A percentile compares a stretch with the other conserved stretches of the same genome.
Evolutionary conservation across 306 rosid genomes (phyloP).

Genomic region (Potentilla sterilis): DNA sequence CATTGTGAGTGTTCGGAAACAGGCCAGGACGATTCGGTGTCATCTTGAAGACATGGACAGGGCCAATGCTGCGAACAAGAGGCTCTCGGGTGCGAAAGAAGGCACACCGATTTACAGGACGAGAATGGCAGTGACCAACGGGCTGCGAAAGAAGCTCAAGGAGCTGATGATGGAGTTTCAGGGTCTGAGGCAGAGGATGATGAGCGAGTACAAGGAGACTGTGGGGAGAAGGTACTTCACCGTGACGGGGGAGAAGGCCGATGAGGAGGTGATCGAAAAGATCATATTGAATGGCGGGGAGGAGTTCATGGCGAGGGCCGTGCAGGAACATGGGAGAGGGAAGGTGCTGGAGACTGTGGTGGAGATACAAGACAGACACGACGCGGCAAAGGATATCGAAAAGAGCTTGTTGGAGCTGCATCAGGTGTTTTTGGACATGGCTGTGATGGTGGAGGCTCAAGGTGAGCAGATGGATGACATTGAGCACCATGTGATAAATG

Average conservation of each 20-base stretch:
- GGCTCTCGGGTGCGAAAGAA: slow-evolving; percentile 59
- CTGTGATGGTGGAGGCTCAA: slow-evolving; percentile 92
- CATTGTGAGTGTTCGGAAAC: slow-evolving; percentile 52
- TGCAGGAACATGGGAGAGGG: slow-evolving; percentile 74
- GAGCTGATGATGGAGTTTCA: slow-evolving; percentile 94
- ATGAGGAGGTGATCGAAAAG: slow-evolving; percentile 78
- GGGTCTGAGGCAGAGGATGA: slow-evolving; percentile 68
- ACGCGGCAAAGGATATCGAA: slow-evolving; percentile 73
- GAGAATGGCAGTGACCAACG: slow-evolving; percentile 67
- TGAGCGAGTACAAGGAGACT: slow-evolving; percentile 76
- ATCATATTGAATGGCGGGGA: slow-evolving; percentile 59
- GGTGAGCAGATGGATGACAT: slow-evolving; percentile 92
- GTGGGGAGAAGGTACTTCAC: slow-evolving; percentile 74
- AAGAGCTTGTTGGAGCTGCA: slow-evolving; percentile 77
- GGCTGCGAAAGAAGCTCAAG: slow-evolving; percentile 67
- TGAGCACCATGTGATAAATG: slow-evolving; percentile 76
- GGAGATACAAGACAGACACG: slow-evolving; percentile 83
- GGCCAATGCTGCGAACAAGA: slow-evolving; percentile 57
- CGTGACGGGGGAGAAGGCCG: slow-evolving; percentile 72
- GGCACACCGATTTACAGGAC: slow-evolving; percentile 70
- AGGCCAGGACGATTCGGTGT: slow-evolving; percentile 45
- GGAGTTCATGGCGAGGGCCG: slow-evolving; percentile 55
- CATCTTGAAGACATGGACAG: slow-evolving; percentile 77
- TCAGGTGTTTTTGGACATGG: slow-evolving; percentile 85
- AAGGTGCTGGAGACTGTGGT: slow-evolving; percentile 78